These are phyloP conservation scores for Santalum album DNA, from an alignment of 164 flowering plant species.

Conservation along the genomic window DNA sequence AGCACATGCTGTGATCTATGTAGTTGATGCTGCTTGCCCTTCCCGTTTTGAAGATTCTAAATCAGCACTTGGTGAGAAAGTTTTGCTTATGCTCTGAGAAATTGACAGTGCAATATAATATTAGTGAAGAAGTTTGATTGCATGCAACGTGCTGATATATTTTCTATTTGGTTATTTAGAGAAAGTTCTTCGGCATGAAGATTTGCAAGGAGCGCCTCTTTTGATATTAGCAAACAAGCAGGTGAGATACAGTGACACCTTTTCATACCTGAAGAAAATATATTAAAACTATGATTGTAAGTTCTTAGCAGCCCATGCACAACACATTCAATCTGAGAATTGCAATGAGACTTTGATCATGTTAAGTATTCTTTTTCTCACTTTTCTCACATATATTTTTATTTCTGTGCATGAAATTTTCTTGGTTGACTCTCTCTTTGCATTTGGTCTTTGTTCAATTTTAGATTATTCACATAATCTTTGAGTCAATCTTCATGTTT, in stretches of 20 bases:
- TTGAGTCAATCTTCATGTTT: too few species aligned
- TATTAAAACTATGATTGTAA: too few species aligned
- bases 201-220: constrained; percentile 93
- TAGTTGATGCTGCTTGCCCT: constrained; percentile 86
- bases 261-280: not conserved
- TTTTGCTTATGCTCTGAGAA: not conserved
- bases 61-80: constrained; percentile 74
- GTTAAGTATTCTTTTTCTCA: too few species aligned
- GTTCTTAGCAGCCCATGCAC: too few species aligned
- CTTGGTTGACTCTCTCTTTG: too few species aligned
- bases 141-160: constrained; percentile 6
- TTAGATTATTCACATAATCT: too few species aligned
- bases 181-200: constrained; percentile 81
- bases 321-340: too few species aligned
- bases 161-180: constrained; percentile 35
- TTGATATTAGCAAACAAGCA: constrained; percentile 91
- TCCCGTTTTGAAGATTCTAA: constrained; percentile 96
- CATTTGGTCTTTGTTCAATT: too few species aligned
- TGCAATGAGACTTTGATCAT: too few species aligned
- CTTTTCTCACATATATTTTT: too few species aligned
- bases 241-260: constrained; percentile 26
- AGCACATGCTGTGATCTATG: constrained; percentile 91
- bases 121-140: not conserved
- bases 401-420: too few species aligned
- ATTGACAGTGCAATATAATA: not conserved